Percentiles rank a stretch among this genome's conserved stretches.
phyloP scores from a whole-genome alignment of 2,329 filamentous ascomycete genomes.

The Lecanoromycetidae sp. region DNA sequence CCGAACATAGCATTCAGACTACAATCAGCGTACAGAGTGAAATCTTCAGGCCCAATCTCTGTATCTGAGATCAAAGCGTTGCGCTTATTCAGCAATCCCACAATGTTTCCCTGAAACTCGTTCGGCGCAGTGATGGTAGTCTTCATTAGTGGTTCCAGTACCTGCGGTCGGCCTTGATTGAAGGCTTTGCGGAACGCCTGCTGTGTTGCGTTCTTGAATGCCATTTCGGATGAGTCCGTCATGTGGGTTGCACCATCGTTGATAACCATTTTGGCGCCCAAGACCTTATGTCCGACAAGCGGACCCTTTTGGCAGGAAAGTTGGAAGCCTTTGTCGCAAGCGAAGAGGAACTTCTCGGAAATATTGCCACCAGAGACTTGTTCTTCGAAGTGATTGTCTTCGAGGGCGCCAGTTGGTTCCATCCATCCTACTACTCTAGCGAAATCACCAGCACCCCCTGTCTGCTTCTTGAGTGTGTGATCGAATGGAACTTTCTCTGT shows the following conservation, averaged over 20 bases:
- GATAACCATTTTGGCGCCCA: constrained; percentile 80
- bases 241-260: constrained; percentile 96
- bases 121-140: constrained; percentile 89
- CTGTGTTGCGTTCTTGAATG: constrained; percentile 88
- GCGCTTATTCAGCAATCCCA: constrained; percentile 92
- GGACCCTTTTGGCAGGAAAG: constrained; percentile 73
- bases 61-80: constrained; percentile 92
- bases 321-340: constrained; percentile 91
- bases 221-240: constrained; percentile 92
- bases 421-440: constrained; percentile 85
- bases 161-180: constrained; percentile 62
- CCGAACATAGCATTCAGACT: constrained; percentile 96
- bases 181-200: constrained; percentile 96
- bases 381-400: constrained; percentile 72
- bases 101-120: constrained; percentile 94
- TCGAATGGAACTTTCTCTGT: constrained; percentile 71
- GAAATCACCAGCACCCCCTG: constrained; percentile 88
- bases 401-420: constrained; percentile 65
- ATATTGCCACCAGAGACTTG: constrained; percentile 83
- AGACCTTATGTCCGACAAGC: constrained; percentile 81
- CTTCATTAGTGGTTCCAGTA: constrained; percentile 97
- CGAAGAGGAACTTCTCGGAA: constrained; percentile 87
- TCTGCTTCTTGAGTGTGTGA: constrained; percentile 88
- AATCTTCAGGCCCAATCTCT: constrained; percentile 86
- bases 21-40: constrained; percentile 83